These are phyloP conservation scores for Chimonanthus praecox DNA, from an alignment of 164 flowering plant genomes.

Conservation along the genomic window DNA sequence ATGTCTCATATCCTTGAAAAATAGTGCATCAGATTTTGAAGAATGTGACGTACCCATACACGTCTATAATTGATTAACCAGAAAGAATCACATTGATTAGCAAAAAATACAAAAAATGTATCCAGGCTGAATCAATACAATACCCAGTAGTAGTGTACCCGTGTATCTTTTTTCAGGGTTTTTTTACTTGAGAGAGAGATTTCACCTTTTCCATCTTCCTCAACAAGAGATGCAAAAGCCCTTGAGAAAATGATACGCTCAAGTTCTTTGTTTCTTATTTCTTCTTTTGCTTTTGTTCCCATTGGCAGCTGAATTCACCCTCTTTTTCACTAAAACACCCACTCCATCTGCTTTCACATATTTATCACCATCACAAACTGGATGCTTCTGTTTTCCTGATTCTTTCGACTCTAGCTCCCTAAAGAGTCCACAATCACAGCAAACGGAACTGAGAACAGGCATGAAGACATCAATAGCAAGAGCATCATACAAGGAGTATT, in stretches of 20 bases:
- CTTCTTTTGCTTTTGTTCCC: constrained; percentile 3
- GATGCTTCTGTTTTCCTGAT: background rate
- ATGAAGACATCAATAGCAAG: background rate
- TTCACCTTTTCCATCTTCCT: too few species aligned
- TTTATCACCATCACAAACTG: background rate
- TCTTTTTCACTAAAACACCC: background rate
- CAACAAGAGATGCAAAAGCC: background rate
- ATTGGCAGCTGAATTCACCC: background rate
- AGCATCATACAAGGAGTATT: background rate
- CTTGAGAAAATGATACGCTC: background rate
- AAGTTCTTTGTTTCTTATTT: constrained; percentile 13
- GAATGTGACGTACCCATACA: too few species aligned
- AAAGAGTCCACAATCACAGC: background rate
- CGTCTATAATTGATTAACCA: too few species aligned
- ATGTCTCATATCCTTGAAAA: too few species aligned
- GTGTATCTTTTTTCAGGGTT: too few species aligned
- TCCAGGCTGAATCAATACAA: too few species aligned
- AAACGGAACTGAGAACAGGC: background rate
- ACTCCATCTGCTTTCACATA: background rate
- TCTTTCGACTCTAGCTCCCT: constrained; percentile 1
- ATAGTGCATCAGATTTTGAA: too few species aligned
- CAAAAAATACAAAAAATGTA: too few species aligned
- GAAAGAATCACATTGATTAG: too few species aligned
- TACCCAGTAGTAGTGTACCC: too few species aligned
- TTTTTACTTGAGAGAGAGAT: too few species aligned